Percentiles rank a stretch among this genome's conserved stretches.
phyloP scores from a whole-genome alignment of 2,329 filamentous ascomycete genomes.

The Fusarium heterosporum region DNA sequence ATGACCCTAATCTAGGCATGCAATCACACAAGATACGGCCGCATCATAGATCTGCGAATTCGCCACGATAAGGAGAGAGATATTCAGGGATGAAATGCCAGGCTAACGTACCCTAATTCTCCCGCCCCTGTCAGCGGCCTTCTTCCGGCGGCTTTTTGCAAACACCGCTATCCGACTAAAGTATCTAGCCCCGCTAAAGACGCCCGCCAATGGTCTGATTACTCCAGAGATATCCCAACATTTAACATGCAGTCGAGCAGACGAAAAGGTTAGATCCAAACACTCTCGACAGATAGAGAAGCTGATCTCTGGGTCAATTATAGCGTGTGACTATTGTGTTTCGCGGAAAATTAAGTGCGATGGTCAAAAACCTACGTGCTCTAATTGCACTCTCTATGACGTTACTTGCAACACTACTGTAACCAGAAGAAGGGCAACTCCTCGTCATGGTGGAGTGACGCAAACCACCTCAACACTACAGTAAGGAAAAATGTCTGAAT shows the following conservation, averaged over 20 bases:
- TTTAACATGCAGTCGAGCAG: slow-evolving; percentile 24
- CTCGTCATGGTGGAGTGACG: background rate
- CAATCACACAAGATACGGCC: background rate
- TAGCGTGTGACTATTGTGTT: slow-evolving; percentile 54
- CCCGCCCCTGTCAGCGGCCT: background rate
- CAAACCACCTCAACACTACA: background rate
- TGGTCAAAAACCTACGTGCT: slow-evolving; percentile 53
- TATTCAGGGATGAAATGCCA: slow-evolving; percentile 19
- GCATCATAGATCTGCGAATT: background rate
- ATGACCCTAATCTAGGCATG: background rate
- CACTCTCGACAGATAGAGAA: background rate
- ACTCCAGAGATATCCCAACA: background rate
- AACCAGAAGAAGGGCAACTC: slow-evolving; percentile 1
- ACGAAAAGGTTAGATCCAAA: slow-evolving; percentile 30
- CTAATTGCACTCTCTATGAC: slow-evolving; percentile 54
- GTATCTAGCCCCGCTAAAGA: background rate
- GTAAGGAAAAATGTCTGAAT: background rate
- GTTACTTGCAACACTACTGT: slow-evolving; percentile 46
- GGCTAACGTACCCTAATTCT: slow-evolving; percentile 7
- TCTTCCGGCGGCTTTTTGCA: background rate
- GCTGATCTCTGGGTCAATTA: background rate
- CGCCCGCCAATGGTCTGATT: background rate
- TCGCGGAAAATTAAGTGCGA: slow-evolving; percentile 57
- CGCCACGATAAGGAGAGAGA: slow-evolving; percentile 15
- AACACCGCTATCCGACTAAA: slow-evolving; percentile 18